Conservation (phyloP, 1,284 basidiomycete genomes). For the Puccinia polysora region DNA sequence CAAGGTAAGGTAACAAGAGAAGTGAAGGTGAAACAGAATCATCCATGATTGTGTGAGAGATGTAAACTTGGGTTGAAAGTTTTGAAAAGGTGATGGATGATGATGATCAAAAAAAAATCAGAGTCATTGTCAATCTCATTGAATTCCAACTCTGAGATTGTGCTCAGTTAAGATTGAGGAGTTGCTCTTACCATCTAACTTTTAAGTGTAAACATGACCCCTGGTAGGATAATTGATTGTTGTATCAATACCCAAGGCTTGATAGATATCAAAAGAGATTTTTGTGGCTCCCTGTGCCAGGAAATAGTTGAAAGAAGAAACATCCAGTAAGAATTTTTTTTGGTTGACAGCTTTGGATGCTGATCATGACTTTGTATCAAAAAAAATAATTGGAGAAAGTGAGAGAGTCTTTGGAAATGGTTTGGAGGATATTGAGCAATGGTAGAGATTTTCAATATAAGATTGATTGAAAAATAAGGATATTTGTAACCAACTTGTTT, state of each 20-base stretch:
- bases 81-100: neutral
- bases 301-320: neutral
- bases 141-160: too few relatives aligned
- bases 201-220: constrained; percentile 48
- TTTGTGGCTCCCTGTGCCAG: neutral
- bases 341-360: neutral
- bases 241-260: neutral
- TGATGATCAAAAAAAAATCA: neutral
- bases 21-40: constrained; percentile 50
- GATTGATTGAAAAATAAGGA: too few relatives aligned
- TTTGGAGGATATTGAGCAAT: neutral
- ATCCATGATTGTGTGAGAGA: constrained; percentile 47
- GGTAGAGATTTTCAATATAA: too few relatives aligned
- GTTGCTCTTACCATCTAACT: constrained; percentile 47
- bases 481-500: too few relatives aligned
- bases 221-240: neutral
- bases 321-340: neutral
- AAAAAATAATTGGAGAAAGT: too few relatives aligned
- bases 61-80: constrained; percentile 1
- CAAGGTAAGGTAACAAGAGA: constrained; percentile 49
- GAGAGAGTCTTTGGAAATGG: neutral
- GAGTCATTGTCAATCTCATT: too few relatives aligned
- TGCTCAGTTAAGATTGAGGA: neutral
- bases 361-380: constrained; percentile 1
- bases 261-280: neutral